Conservation (phyloP, 1,284 basidiomycete species). For the Mycosarcoma mackinlayi region DNA sequence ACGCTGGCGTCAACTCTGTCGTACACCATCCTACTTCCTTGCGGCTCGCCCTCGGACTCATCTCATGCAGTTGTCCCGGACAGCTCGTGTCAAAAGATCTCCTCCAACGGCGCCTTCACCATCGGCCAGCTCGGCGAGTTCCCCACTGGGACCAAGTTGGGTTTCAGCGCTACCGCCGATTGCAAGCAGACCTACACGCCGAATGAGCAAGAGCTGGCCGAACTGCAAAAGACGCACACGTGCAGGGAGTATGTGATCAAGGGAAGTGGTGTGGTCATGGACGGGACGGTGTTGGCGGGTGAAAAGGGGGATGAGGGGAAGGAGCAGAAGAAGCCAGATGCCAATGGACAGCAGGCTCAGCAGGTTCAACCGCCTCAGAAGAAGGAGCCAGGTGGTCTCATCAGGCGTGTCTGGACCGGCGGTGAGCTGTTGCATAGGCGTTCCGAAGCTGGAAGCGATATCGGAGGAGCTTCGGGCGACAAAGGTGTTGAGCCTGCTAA, state of each 20-base stretch:
- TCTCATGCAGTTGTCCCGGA: constrained; percentile 19
- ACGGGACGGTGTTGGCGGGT: not conserved
- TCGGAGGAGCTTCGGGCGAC: no score
- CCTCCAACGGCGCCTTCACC: constrained; percentile 19
- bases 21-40: constrained; percentile 16
- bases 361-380: not conserved
- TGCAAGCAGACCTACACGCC: constrained; percentile 22
- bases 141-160: not conserved
- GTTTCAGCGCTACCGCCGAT: constrained; percentile 18
- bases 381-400: not conserved
- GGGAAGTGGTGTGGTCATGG: not conserved
- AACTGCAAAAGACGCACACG: not conserved
- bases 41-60: not conserved
- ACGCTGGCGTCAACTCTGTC: constrained; percentile 4
- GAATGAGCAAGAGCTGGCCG: not conserved
- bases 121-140: not conserved
- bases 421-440: no score
- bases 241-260: not conserved
- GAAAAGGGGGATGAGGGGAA: not conserved
- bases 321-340: not conserved
- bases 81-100: constrained; percentile 20
- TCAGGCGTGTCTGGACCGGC: no score
- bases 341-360: not conserved
- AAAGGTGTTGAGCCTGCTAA: no score
- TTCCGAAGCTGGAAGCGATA: no score